Percentiles rank a stretch among this genome's conserved stretches.
Conservation (phyloP, 164 flowering plant genomes). For the Liquidambar formosana region DNA sequence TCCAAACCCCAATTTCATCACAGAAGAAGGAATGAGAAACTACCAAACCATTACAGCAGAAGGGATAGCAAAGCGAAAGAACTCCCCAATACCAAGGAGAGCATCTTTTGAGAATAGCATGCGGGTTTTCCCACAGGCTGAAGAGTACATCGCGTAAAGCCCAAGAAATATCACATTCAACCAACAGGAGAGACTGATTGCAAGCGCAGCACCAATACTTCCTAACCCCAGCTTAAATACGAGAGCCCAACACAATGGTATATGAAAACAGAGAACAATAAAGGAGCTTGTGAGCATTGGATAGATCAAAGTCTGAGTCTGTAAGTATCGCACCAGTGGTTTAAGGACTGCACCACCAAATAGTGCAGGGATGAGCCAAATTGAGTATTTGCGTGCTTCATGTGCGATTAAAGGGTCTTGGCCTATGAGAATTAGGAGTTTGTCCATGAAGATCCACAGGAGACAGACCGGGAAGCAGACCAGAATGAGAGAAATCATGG, state of each 20-base stretch:
- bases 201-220: slow-evolving; percentile 31
- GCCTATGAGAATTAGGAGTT: slow-evolving; percentile 26
- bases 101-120: slow-evolving; percentile 26
- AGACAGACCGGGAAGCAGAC: slow-evolving; percentile 35
- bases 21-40: background rate
- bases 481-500: slow-evolving; percentile 31
- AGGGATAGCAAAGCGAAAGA: slow-evolving; percentile 38
- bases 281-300: slow-evolving; percentile 39
- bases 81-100: slow-evolving; percentile 21
- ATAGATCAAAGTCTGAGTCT: slow-evolving; percentile 38
- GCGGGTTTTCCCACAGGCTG: slow-evolving; percentile 32
- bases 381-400: slow-evolving; percentile 33
- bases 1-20: background rate
- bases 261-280: slow-evolving; percentile 25
- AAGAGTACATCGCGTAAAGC: slow-evolving; percentile 28
- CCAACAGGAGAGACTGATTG: slow-evolving; percentile 36
- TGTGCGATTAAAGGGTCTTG: slow-evolving; percentile 42
- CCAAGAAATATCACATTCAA: slow-evolving; percentile 34
- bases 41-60: slow-evolving; percentile 52
- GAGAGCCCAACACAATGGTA: slow-evolving; percentile 34
- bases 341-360: slow-evolving; percentile 34
- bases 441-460: slow-evolving; percentile 40
- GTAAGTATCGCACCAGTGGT: slow-evolving; percentile 34
- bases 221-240: slow-evolving; percentile 31
- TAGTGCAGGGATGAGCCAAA: slow-evolving; percentile 39